Conservation (phyloP, 108 stramenopile genomes). For the Skeletonema tropicum region DNA sequence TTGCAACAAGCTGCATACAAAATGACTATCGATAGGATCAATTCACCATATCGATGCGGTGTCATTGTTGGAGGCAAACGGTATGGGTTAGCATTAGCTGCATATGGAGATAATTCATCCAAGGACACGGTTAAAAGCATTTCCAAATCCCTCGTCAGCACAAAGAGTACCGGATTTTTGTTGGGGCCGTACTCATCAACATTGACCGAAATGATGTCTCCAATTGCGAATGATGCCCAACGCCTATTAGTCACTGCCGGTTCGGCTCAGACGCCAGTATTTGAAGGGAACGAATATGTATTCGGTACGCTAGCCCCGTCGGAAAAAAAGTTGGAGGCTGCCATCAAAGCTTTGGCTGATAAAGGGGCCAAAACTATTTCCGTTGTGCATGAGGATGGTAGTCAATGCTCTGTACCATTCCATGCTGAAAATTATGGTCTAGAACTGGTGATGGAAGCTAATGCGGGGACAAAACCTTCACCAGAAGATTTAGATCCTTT, state of each 20-base stretch:
- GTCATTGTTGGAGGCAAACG: slow-evolving; percentile 9
- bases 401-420: no score
- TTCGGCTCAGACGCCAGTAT: not conserved
- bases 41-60: slow-evolving; percentile 3
- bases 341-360: no score
- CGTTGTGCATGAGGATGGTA: no score
- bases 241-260: slow-evolving; percentile 1
- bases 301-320: no score
- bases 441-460: not conserved
- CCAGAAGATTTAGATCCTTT: not conserved
- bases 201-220: slow-evolving; percentile 8
- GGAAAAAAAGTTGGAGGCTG: no score
- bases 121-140: not conserved
- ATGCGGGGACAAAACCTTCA: not conserved
- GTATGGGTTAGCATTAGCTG: not conserved
- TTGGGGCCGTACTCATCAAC: slow-evolving; percentile 13
- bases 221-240: not conserved
- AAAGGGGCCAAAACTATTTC: no score
- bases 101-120: slow-evolving; percentile 2
- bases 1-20: not conserved
- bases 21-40: slow-evolving; percentile 13
- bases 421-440: slow-evolving; percentile 1
- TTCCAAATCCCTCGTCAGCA: not conserved
- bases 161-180: not conserved
- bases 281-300: no score